These are phyloP conservation scores for Cyclanthera cordifolia DNA, from an alignment of 306 rosid species.

Conservation along the genomic window DNA sequence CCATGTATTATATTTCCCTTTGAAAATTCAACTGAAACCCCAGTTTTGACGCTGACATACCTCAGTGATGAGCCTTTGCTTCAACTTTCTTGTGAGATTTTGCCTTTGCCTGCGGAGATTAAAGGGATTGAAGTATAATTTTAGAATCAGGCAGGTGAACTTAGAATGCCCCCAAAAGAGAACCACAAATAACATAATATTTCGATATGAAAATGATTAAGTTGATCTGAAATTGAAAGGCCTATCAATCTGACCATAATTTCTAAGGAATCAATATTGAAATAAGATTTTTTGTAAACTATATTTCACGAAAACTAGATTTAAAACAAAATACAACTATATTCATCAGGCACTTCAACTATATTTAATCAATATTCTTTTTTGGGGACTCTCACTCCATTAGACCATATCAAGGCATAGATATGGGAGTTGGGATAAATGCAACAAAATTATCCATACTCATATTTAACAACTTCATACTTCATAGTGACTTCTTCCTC, in stretches of 20 bases:
- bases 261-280: background rate
- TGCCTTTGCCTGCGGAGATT: conserved; percentile 57
- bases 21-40: conserved; percentile 23
- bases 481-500: background rate
- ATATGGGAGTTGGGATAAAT: background rate
- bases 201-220: background rate
- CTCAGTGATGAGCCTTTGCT: conserved; percentile 63
- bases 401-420: background rate
- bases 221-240: background rate
- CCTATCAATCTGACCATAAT: background rate
- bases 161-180: background rate
- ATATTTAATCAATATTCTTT: too few relatives aligned
- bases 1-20: conserved; percentile 47
- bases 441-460: background rate
- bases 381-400: background rate
- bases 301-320: background rate
- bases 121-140: background rate
- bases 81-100: conserved; percentile 56
- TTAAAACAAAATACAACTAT: background rate
- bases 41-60: conserved; percentile 13
- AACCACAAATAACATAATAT: background rate
- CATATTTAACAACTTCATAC: background rate
- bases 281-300: background rate
- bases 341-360: background rate
- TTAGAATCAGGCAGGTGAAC: background rate